Evolutionary conservation across 306 rosid genomes (phyloP).

Genomic region (Prunus kanzakura): DNA sequence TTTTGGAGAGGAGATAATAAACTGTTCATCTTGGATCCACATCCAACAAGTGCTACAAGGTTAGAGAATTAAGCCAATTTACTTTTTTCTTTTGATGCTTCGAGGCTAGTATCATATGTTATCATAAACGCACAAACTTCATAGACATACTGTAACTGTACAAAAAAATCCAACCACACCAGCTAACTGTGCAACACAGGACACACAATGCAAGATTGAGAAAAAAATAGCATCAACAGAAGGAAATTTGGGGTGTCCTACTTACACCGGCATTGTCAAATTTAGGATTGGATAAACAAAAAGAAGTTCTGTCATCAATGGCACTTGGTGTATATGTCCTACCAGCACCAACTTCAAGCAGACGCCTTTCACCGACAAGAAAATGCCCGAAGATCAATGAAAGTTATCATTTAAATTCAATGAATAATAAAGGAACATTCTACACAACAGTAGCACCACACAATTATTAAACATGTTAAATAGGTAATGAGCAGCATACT

Average conservation of each 20-base stretch:
- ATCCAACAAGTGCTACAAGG: too few relatives aligned
- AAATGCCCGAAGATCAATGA: background rate
- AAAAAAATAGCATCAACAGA: background rate
- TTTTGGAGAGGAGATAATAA: too few relatives aligned
- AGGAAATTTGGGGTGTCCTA: slow-evolving; percentile 9
- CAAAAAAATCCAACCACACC: background rate
- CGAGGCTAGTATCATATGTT: too few relatives aligned
- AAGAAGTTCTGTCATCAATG: slow-evolving; percentile 53
- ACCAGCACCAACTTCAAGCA: slow-evolving; percentile 31
- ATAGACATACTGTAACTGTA: background rate
- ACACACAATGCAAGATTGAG: background rate
- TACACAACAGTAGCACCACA: background rate
- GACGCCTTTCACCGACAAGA: slow-evolving; percentile 32
- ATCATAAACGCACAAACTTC: background rate
- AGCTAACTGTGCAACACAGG: background rate
- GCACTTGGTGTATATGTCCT: slow-evolving; percentile 38
- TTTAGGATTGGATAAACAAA: slow-evolving; percentile 37
- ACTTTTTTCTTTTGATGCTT: too few relatives aligned
- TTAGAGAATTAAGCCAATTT: too few relatives aligned
- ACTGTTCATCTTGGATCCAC: too few relatives aligned
- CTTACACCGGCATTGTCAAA: slow-evolving; percentile 46
- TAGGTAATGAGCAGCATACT: too few relatives aligned
- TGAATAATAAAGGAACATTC: background rate
- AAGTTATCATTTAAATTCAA: background rate
- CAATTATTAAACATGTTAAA: too few relatives aligned